These are phyloP conservation scores for Lichtheimia ornata DNA, from an alignment of 371 early-diverging fungal genomes.

Conservation along the genomic window DNA sequence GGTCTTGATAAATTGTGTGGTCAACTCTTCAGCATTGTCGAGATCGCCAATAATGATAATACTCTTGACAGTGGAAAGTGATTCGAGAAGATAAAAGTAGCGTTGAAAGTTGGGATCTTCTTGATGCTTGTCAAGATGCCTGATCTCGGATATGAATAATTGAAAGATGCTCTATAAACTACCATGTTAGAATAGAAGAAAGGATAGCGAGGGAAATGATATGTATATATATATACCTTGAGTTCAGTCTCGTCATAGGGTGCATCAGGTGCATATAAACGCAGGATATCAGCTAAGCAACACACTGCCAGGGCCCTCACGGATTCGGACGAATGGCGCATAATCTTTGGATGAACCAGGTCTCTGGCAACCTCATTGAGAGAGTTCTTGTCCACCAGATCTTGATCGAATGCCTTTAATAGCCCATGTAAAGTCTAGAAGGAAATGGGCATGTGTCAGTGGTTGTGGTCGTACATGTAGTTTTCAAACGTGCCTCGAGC, in stretches of 20 bases:
- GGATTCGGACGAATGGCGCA: slow-evolving; percentile 78
- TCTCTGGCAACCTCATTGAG: slow-evolving; percentile 67
- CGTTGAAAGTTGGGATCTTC: slow-evolving; percentile 64
- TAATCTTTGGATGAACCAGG: slow-evolving; percentile 65
- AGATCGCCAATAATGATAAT: slow-evolving; percentile 68
- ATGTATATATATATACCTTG: slow-evolving; percentile 59
- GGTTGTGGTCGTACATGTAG: too few relatives aligned
- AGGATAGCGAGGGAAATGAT: too few relatives aligned
- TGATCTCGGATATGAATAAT: slow-evolving; percentile 77
- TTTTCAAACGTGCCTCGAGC: too few relatives aligned
- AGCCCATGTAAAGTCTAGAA: slow-evolving; percentile 31
- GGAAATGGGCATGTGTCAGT: neutral
- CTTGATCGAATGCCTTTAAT: slow-evolving; percentile 36
- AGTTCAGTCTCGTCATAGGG: slow-evolving; percentile 80
- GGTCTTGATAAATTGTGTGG: slow-evolving; percentile 22
- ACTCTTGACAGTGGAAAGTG: slow-evolving; percentile 82
- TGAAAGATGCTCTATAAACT: slow-evolving; percentile 72
- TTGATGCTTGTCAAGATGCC: slow-evolving; percentile 55
- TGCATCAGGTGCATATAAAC: slow-evolving; percentile 91
- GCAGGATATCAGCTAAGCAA: slow-evolving; percentile 90
- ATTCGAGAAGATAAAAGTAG: slow-evolving; percentile 85
- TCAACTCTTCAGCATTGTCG: slow-evolving; percentile 28
- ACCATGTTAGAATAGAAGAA: neutral
- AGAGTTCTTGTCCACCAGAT: slow-evolving; percentile 40
- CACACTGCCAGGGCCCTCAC: slow-evolving; percentile 80